These are phyloP conservation scores for Lizonia empirigonia DNA, from an alignment of 2,329 filamentous ascomycete species.

Conservation along the genomic window DNA sequence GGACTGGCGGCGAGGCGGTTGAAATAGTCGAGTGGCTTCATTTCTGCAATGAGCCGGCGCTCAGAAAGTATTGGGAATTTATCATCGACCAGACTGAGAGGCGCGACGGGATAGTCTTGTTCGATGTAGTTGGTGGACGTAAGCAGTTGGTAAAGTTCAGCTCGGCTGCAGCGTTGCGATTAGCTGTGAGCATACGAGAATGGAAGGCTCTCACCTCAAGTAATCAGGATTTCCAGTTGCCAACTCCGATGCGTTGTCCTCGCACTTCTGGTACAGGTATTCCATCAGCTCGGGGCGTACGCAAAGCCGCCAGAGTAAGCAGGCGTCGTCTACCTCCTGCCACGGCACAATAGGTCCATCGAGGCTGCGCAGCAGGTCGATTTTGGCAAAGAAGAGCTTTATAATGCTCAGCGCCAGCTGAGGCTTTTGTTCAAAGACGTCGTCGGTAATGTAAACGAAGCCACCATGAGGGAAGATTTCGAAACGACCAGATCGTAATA, in stretches of 20 bases:
- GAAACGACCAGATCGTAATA: constrained; percentile 30
- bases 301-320: constrained; percentile 41
- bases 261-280: constrained; percentile 26
- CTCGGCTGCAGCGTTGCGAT: constrained; percentile 17
- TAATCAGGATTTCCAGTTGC: constrained; percentile 24
- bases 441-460: constrained; percentile 52
- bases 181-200: constrained; percentile 5
- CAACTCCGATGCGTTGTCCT: constrained; percentile 26
- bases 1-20: constrained; percentile 23
- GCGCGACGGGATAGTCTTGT: constrained; percentile 24
- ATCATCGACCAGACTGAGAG: constrained; percentile 23
- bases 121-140: constrained; percentile 31
- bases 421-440: constrained; percentile 50
- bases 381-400: constrained; percentile 40
- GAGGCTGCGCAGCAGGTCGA: constrained; percentile 26
- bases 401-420: constrained; percentile 46
- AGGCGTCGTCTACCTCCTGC: constrained; percentile 29
- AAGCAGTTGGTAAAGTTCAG: constrained; percentile 36
- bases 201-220: constrained; percentile 26
- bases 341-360: constrained; percentile 21
- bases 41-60: constrained; percentile 26
- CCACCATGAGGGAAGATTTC: constrained; percentile 48
- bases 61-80: constrained; percentile 41
- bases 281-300: constrained; percentile 42
- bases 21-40: constrained; percentile 32